Percentiles rank a stretch among this genome's conserved stretches.
These are phyloP conservation scores for Plasmodium gonderi DNA, from an alignment of 169 alveolate species.

Conservation along the genomic window DNA sequence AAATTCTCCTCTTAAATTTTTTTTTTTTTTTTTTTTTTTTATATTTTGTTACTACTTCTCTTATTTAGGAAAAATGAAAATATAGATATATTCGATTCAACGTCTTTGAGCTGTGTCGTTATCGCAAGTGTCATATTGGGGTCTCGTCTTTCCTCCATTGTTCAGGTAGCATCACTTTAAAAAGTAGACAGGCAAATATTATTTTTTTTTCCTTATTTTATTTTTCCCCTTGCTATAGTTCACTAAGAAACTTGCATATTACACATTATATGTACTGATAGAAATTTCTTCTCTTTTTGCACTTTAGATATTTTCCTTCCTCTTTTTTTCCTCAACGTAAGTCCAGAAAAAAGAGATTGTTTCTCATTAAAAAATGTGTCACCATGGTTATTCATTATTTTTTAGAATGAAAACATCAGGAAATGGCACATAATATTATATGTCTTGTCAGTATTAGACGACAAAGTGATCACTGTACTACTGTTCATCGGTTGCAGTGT, in stretches of 20 bases:
- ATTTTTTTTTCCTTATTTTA: not conserved
- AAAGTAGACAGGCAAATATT: not conserved
- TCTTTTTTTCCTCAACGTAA: conserved; percentile 55
- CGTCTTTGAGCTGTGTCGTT: conserved; percentile 71
- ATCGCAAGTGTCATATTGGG: conserved; percentile 72
- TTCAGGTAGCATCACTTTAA: conserved; percentile 16
- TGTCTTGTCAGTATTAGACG: not conserved
- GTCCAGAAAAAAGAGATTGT: not conserved
- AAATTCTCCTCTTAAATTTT: not conserved
- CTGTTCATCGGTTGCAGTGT: not conserved
- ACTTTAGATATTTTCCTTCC: conserved; percentile 66
- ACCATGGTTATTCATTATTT: not conserved
- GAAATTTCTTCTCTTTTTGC: not conserved
- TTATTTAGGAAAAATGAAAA: conserved; percentile 58
- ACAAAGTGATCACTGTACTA: not conserved
- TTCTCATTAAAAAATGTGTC: not conserved
- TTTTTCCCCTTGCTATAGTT: not conserved
- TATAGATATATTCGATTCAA: conserved; percentile 66
- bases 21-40: not conserved
- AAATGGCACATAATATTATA: not conserved
- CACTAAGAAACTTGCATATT: not conserved
- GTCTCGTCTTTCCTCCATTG: conserved; percentile 57
- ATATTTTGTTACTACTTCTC: too few relatives aligned
- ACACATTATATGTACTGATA: not conserved
- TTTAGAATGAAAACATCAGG: not conserved